These are phyloP conservation scores for Termitomyces sp. DNA, from an alignment of 768 basidiomycete genomes.

Conservation along the genomic window DNA sequence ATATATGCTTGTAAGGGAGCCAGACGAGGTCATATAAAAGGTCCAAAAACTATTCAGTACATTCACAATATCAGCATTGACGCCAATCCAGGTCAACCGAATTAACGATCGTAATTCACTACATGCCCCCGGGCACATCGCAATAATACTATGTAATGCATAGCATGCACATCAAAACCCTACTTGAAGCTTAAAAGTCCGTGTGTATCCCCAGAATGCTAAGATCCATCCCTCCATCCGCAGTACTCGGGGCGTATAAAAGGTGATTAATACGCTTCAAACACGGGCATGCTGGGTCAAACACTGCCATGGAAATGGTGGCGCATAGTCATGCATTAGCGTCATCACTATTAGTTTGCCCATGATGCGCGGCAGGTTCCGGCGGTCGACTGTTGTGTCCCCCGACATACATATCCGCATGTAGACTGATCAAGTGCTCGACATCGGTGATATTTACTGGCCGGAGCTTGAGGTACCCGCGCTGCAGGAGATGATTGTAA, in stretches of 20 bases:
- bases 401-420: slow-evolving; percentile 42
- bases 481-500: slow-evolving; percentile 24
- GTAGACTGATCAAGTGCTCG: slow-evolving; percentile 35
- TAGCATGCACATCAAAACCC: neutral
- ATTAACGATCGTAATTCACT: neutral
- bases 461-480: slow-evolving; percentile 33
- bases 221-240: neutral
- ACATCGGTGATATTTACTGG: slow-evolving; percentile 31
- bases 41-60: neutral
- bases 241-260: neutral
- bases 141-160: neutral
- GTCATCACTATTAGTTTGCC: neutral
- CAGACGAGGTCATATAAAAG: neutral
- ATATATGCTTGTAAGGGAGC: neutral
- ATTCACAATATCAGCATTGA: neutral
- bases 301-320: slow-evolving; percentile 1
- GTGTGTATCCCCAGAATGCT: neutral
- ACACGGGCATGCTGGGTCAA: neutral
- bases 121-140: neutral
- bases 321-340: neutral
- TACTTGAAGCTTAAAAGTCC: neutral
- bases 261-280: neutral
- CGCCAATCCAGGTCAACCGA: neutral
- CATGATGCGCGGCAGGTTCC: neutral
- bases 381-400: slow-evolving; percentile 16